Conservation (phyloP, 805 yeast species). For the Tetrapisispora namnaoensis region DNA sequence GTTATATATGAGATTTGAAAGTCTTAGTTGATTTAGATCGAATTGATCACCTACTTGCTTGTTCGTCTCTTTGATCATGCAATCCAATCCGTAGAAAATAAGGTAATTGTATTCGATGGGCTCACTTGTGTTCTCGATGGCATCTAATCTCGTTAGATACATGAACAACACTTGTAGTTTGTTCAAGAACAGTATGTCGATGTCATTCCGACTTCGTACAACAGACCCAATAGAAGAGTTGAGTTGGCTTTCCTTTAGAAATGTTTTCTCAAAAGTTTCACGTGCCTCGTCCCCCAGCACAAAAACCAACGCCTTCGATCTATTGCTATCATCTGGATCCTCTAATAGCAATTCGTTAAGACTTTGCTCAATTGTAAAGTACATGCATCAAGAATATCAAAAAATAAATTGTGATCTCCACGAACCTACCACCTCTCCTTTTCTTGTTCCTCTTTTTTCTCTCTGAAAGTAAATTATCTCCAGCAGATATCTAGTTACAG, state of each 20-base stretch:
- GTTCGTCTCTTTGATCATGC: conserved; percentile 4
- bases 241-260: conserved; percentile 24
- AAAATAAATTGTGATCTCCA: neutral
- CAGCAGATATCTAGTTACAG: too few species aligned
- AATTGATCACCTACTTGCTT: neutral
- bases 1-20: conserved; percentile 17
- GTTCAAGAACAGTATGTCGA: conserved; percentile 23
- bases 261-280: conserved; percentile 13
- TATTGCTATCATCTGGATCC: conserved; percentile 2
- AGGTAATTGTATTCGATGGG: conserved; percentile 13
- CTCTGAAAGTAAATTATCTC: too few species aligned
- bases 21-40: neutral
- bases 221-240: conserved; percentile 64
- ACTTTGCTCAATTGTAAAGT: conserved; percentile 3
- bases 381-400: neutral
- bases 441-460: too few species aligned
- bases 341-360: conserved; percentile 6
- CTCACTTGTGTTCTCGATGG: conserved; percentile 8
- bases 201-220: conserved; percentile 31
- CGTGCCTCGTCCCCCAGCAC: conserved; percentile 22
- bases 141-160: conserved; percentile 27
- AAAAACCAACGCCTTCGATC: conserved; percentile 15
- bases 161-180: conserved; percentile 26
- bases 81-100: conserved; percentile 24
- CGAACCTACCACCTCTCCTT: too few species aligned